A percentile compares a stretch with the other conserved stretches of the same genome.
These are phyloP conservation scores for Colletotrichum chlorophyti DNA, from an alignment of 2,329 filamentous ascomycete species.

Conservation along the genomic window DNA sequence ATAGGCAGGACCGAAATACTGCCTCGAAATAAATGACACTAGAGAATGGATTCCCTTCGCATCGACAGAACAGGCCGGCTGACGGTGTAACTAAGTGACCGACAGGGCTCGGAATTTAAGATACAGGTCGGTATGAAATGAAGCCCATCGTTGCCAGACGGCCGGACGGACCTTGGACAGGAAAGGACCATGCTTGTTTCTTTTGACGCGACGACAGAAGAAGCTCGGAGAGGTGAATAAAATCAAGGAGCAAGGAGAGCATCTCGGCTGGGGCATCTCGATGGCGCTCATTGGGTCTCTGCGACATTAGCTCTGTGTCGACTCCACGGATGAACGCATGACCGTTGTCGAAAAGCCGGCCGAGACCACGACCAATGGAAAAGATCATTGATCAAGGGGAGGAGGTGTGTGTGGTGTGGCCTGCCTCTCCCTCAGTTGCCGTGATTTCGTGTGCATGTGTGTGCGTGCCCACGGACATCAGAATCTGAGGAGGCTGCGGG, in stretches of 20 bases:
- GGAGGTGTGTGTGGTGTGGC: conserved; percentile 8
- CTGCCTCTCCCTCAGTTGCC: background rate
- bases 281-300: conserved; percentile 49
- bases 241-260: conserved; percentile 37
- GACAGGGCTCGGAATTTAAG: too few relatives aligned
- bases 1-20: background rate
- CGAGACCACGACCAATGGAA: conserved; percentile 25
- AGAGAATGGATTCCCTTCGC: too few relatives aligned
- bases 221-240: conserved; percentile 35
- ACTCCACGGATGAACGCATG: conserved; percentile 59
- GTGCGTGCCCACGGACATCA: background rate
- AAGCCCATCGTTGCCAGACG: background rate
- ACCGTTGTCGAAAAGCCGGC: conserved; percentile 48
- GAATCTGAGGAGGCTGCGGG: conserved; percentile 3
- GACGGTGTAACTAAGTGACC: too few relatives aligned
- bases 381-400: conserved; percentile 25
- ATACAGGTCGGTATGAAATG: background rate
- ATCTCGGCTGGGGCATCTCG: conserved; percentile 49
- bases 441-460: too few relatives aligned
- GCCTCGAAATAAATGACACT: too few relatives aligned
- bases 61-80: too few relatives aligned
- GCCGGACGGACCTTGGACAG: background rate
- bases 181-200: too few relatives aligned
- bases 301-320: conserved; percentile 51
- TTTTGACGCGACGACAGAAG: conserved; percentile 5